These are phyloP conservation scores for Fusarium beomiforme DNA, from an alignment of 2,329 filamentous ascomycete species.

Conservation along the genomic window DNA sequence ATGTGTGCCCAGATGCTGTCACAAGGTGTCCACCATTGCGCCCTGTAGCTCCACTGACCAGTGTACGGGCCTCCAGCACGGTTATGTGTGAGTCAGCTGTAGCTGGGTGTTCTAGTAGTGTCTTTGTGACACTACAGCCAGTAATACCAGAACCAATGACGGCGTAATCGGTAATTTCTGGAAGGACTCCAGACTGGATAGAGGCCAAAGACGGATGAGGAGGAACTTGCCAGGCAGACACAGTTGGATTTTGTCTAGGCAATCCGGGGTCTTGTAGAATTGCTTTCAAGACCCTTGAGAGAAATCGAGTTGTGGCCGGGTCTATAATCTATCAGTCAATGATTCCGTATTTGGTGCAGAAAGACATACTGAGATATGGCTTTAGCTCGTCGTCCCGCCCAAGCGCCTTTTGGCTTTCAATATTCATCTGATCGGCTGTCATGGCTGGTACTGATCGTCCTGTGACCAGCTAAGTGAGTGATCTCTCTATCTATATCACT, in stretches of 20 bases:
- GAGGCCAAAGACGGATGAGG: slow-evolving; percentile 35
- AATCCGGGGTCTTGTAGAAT: slow-evolving; percentile 35
- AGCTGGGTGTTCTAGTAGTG: slow-evolving; percentile 32
- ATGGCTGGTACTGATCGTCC: neutral
- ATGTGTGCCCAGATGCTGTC: slow-evolving; percentile 38
- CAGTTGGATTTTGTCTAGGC: slow-evolving; percentile 38
- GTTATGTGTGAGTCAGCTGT: slow-evolving; percentile 15
- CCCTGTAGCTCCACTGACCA: slow-evolving; percentile 45
- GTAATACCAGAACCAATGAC: slow-evolving; percentile 48
- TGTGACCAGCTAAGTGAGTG: neutral
- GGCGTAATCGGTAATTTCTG: slow-evolving; percentile 32
- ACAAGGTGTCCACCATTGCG: slow-evolving; percentile 45
- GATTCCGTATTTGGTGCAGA: too few species aligned
- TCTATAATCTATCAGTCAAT: neutral
- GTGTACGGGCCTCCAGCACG: slow-evolving; percentile 43
- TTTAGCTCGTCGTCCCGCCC: neutral
- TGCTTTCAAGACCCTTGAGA: neutral
- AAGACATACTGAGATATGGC: neutral
- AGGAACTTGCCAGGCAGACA: slow-evolving; percentile 42
- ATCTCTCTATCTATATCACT: neutral
- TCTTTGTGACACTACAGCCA: slow-evolving; percentile 42
- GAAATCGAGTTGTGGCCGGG: neutral
- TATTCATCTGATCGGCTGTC: neutral
- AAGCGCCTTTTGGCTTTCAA: neutral
- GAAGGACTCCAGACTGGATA: slow-evolving; percentile 36